Conservation (phyloP, 768 basidiomycete genomes). For the Leccinellum rugosiceps region DNA sequence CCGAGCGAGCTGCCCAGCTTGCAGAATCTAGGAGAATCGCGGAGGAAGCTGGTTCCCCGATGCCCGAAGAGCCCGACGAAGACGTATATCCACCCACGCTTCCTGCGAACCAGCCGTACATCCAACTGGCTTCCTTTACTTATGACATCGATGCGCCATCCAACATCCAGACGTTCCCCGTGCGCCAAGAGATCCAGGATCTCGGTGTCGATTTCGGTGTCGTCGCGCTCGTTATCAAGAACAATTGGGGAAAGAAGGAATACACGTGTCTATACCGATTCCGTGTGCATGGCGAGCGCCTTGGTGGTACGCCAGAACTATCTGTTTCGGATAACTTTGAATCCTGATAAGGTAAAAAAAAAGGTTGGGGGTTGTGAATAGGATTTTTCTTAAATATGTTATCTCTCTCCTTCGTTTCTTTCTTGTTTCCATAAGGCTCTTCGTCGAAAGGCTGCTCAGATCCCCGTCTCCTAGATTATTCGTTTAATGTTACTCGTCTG, state of each 20-base stretch:
- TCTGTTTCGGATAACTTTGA: constrained; percentile 21
- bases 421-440: background rate
- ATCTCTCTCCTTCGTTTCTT: background rate
- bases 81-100: constrained; percentile 48
- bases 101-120: constrained; percentile 43
- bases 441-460: constrained; percentile 3
- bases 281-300: constrained; percentile 68
- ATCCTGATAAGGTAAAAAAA: constrained; percentile 8
- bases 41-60: constrained; percentile 25
- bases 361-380: constrained; percentile 7
- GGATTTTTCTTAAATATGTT: constrained; percentile 1
- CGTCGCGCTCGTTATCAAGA: constrained; percentile 74
- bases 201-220: constrained; percentile 82
- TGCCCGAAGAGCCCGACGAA: constrained; percentile 27
- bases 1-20: constrained; percentile 37
- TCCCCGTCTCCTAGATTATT: constrained; percentile 23
- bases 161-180: constrained; percentile 80
- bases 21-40: constrained; percentile 34
- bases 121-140: constrained; percentile 66
- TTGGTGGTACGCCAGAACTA: constrained; percentile 41
- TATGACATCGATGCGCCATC: constrained; percentile 55
- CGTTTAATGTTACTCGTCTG: constrained; percentile 18
- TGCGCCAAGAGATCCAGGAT: constrained; percentile 59
- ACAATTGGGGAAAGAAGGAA: constrained; percentile 82
- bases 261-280: constrained; percentile 89